Conservation (phyloP, 305 asterid genomes). For the Solanum chacoense region DNA sequence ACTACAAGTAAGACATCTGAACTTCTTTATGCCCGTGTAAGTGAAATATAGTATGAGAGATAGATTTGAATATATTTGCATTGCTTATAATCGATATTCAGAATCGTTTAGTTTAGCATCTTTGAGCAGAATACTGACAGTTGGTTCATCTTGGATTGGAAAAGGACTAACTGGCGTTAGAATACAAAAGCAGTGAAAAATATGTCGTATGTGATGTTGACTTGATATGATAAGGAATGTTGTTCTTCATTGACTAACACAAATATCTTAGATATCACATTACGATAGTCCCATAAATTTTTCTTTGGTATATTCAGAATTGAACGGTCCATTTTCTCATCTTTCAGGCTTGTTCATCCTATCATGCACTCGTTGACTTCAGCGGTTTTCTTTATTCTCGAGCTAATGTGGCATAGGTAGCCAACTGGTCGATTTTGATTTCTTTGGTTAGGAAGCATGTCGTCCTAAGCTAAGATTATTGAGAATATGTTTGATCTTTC, state of each 20-base stretch:
- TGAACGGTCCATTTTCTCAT: neutral
- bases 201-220: neutral
- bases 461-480: neutral
- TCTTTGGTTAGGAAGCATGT: neutral
- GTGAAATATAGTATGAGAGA: neutral
- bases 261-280: neutral
- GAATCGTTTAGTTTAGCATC: neutral
- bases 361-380: neutral
- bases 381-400: neutral
- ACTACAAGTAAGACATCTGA: neutral
- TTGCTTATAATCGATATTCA: neutral
- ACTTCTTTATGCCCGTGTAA: neutral
- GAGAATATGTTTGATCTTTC: neutral
- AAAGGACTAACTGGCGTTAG: neutral
- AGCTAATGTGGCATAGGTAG: neutral
- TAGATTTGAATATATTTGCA: neutral
- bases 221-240: neutral
- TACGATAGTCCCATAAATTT: neutral
- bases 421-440: neutral
- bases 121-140: neutral
- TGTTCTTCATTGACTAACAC: neutral
- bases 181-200: neutral
- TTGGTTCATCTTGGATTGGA: neutral
- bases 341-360: neutral
- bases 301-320: neutral